Percentiles rank a stretch among this genome's conserved stretches.
phyloP scores from a whole-genome alignment of 441 rosid species.

The Syzygium syzygioides region DNA sequence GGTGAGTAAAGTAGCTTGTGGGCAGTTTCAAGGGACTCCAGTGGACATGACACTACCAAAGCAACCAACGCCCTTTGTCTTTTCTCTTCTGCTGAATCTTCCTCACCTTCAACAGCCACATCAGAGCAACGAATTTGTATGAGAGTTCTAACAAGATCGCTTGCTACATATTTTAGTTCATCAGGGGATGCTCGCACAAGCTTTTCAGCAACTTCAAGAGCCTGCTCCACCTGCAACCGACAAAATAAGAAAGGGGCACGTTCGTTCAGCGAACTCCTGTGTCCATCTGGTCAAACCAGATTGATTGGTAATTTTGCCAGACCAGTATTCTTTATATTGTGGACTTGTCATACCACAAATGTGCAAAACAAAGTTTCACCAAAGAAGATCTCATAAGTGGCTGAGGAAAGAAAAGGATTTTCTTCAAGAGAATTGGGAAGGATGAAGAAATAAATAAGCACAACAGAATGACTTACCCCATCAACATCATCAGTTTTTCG shows the following conservation, averaged over 20 bases:
- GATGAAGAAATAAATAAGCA: not conserved
- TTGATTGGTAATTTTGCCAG: not conserved
- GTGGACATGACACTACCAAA: slow-evolving; percentile 70
- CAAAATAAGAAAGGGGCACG: not conserved
- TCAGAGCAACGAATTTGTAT: slow-evolving; percentile 93
- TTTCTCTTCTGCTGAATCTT: slow-evolving; percentile 94
- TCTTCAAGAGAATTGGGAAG: not conserved
- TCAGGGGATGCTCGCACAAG: slow-evolving; percentile 96
- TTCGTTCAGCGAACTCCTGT: not conserved
- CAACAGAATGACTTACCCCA: slow-evolving; percentile 57
- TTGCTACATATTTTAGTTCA: slow-evolving; percentile 74
- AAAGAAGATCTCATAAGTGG: not conserved
- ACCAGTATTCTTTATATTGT: not conserved
- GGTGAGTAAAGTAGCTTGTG: slow-evolving; percentile 76
- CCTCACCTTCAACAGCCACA: slow-evolving; percentile 86
- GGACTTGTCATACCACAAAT: not conserved
- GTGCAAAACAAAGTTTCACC: not conserved
- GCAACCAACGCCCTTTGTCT: slow-evolving; percentile 85
- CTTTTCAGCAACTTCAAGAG: slow-evolving; percentile 76
- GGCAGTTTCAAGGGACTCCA: slow-evolving; percentile 65
- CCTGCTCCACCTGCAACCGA: slow-evolving; percentile 73
- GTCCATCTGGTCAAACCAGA: not conserved
- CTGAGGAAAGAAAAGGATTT: not conserved
- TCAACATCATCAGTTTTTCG: slow-evolving; percentile 87
- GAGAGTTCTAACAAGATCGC: slow-evolving; percentile 76